phyloP scores from a whole-genome alignment of 345 rosid genomes.

The Eucalyptus curtisii region DNA sequence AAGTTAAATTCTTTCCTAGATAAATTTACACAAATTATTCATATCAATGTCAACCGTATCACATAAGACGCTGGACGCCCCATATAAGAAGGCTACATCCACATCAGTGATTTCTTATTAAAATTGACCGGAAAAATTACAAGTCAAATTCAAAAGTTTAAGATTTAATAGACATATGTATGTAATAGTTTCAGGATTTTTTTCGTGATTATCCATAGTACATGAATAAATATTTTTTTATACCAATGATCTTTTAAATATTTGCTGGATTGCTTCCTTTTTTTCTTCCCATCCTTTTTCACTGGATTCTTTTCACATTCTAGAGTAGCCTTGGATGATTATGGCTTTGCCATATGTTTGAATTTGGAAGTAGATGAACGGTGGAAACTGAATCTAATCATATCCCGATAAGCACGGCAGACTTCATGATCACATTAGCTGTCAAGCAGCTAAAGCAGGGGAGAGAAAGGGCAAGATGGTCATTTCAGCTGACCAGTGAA shows the following conservation, averaged over 20 bases:
- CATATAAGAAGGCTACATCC: fast-evolving
- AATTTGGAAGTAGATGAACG: neutral
- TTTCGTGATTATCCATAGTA: neutral
- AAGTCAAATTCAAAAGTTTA: neutral
- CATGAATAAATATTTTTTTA: fast-evolving
- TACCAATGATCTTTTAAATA: neutral
- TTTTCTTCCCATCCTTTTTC: neutral
- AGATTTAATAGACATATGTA: neutral
- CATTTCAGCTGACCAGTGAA: neutral
- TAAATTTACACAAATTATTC: neutral
- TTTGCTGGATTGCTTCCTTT: neutral
- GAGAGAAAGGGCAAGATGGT: neutral
- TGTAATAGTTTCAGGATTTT: neutral
- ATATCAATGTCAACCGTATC: fast-evolving
- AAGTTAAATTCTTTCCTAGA: neutral
- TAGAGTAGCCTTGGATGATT: neutral
- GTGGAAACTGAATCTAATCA: neutral
- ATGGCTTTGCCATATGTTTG: neutral
- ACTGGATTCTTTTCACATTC: neutral
- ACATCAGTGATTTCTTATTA: neutral
- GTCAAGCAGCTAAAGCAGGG: neutral
- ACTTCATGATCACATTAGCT: neutral
- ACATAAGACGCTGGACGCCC: fast-evolving
- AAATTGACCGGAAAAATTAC: fast-evolving
- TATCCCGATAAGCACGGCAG: neutral